phyloP scores from a whole-genome alignment of 1,284 basidiomycete genomes.

The Apiotrichum siamense region DNA sequence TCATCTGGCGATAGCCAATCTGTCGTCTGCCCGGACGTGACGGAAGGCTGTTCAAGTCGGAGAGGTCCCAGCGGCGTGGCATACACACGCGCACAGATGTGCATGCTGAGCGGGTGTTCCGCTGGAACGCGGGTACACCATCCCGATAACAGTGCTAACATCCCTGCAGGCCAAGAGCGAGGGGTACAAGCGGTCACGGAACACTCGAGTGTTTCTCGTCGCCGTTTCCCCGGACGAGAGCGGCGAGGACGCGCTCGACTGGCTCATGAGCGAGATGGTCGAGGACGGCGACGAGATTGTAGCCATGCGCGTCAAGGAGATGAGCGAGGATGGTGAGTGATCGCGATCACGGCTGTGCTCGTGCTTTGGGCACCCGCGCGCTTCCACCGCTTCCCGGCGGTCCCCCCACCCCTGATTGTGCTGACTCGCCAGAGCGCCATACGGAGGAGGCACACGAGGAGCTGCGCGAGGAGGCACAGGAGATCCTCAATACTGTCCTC shows the following conservation, averaged over 20 bases:
- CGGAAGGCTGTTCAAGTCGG: too few species aligned
- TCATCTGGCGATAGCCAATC: too few species aligned
- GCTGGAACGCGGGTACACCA: too few species aligned
- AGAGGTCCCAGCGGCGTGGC: too few species aligned
- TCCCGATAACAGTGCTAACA: background rate
- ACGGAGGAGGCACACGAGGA: constrained; percentile 58
- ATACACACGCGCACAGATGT: too few species aligned
- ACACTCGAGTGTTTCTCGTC: constrained; percentile 84
- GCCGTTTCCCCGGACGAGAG: constrained; percentile 85
- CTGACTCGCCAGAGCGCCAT: constrained; percentile 54
- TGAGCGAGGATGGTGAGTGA: constrained; percentile 63
- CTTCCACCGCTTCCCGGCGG: too few species aligned
- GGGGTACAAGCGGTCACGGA: constrained; percentile 69
- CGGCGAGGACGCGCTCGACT: constrained; percentile 76
- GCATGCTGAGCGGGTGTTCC: too few species aligned
- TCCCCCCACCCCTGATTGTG: too few species aligned
- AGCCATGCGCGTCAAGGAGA: constrained; percentile 81
- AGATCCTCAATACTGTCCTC: constrained; percentile 73
- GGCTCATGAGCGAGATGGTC: constrained; percentile 76
- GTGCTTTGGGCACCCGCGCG: too few species aligned
- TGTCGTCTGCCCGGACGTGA: too few species aligned
- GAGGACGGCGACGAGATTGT: constrained; percentile 94
- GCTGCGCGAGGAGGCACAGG: constrained; percentile 78
- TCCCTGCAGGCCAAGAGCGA: constrained; percentile 70
- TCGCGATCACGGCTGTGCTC: background rate